A percentile compares a stretch with the other conserved stretches of the same genome.
Conservation (phyloP, 179 eudicot species). For the Monotropa hypopitys region DNA sequence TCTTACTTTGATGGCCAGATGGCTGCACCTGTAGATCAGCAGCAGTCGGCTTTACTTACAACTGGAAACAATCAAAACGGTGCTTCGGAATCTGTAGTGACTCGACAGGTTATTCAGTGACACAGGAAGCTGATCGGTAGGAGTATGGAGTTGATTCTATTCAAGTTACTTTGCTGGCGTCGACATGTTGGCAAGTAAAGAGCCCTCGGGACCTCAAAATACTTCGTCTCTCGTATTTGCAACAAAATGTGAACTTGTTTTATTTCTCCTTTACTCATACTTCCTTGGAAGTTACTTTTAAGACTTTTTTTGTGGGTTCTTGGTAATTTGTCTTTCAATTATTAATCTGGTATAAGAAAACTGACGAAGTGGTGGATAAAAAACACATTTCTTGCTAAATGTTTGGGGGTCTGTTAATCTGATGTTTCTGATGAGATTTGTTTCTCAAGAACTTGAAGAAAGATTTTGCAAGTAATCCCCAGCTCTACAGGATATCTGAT, state of each 20-base stretch:
- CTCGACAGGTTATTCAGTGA: neutral
- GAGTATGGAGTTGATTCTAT: neutral
- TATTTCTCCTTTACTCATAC: too few relatives aligned
- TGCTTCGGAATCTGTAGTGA: too few relatives aligned
- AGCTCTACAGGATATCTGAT: neutral
- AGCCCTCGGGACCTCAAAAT: neutral
- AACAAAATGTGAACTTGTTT: too few relatives aligned
- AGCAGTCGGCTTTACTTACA: neutral
- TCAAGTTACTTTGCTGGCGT: neutral
- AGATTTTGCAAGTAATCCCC: neutral
- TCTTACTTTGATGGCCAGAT: conserved; percentile 6
- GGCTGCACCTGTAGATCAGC: neutral
- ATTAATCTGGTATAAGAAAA: neutral
- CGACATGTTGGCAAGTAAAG: neutral
- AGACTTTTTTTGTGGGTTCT: too few relatives aligned
- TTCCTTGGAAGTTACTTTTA: too few relatives aligned
- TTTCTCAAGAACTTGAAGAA: neutral
- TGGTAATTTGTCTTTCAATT: neutral
- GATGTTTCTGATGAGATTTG: neutral
- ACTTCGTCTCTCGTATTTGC: neutral
- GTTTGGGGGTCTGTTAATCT: neutral
- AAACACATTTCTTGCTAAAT: too few relatives aligned
- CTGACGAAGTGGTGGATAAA: neutral
- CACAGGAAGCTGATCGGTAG: neutral
- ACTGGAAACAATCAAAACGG: neutral